These are phyloP conservation scores for Apophysomyces sp. DNA, from an alignment of 371 early-diverging fungal species.

Conservation along the genomic window DNA sequence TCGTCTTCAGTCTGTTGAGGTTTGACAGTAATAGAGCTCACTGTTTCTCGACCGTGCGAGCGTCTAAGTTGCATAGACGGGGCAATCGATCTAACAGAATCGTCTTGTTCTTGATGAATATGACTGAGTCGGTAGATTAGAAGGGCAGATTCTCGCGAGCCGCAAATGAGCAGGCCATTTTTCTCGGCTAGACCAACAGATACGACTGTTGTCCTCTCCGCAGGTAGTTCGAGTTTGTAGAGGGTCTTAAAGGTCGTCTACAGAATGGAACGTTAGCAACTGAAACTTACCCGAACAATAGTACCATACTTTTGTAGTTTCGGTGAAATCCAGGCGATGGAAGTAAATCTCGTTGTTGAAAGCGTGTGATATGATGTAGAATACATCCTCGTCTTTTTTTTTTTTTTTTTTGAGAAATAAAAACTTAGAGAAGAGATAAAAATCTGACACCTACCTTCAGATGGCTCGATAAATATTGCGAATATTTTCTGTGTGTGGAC, in stretches of 20 bases:
- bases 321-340: constrained; percentile 29
- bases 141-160: constrained; percentile 63
- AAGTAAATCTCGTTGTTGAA: constrained; percentile 42
- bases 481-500: constrained; percentile 52
- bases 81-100: background rate
- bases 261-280: background rate
- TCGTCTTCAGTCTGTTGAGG: constrained; percentile 28
- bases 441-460: constrained; percentile 22
- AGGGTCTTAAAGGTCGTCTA: constrained; percentile 42
- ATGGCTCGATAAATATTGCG: constrained; percentile 43
- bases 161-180: constrained; percentile 52
- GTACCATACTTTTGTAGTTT: constrained; percentile 15
- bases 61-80: constrained; percentile 38
- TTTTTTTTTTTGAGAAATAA: too few relatives aligned
- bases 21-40: constrained; percentile 46
- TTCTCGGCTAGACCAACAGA: constrained; percentile 44
- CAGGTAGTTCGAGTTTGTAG: constrained; percentile 47
- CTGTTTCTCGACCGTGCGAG: constrained; percentile 52
- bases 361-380: constrained; percentile 45
- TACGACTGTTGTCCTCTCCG: constrained; percentile 47
- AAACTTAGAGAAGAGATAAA: background rate
- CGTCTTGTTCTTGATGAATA: background rate
- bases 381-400: constrained; percentile 33
- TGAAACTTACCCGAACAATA: background rate
- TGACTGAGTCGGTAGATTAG: constrained; percentile 48